A percentile compares a stretch with the other conserved stretches of the same genome.
These are phyloP conservation scores for Arthroderma uncinatum DNA, from an alignment of 2,329 filamentous ascomycete genomes.

Conservation along the genomic window DNA sequence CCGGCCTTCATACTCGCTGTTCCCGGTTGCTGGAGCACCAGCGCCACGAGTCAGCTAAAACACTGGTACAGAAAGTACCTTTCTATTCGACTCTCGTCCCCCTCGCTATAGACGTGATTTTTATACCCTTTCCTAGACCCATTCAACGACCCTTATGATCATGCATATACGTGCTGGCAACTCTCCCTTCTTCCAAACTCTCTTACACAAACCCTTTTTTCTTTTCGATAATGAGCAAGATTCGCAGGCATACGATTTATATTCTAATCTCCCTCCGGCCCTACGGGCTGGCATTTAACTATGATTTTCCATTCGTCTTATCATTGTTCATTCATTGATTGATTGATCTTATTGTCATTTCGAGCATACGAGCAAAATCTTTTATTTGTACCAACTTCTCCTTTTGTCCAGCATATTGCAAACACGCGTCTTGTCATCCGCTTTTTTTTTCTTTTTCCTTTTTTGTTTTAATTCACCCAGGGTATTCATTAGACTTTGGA, in stretches of 20 bases:
- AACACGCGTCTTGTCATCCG: neutral
- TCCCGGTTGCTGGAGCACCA: conserved; percentile 24
- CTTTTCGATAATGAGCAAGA: neutral
- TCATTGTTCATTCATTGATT: neutral
- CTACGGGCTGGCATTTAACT: neutral
- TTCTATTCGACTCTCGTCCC: neutral
- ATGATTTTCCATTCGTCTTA: neutral
- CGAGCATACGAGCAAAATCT: neutral
- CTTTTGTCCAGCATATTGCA: neutral
- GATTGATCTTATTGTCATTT: neutral
- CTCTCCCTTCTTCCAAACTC: neutral
- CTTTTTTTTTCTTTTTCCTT: neutral
- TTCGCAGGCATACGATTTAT: neutral
- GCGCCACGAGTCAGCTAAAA: conserved; percentile 2
- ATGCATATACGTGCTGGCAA: conserved; percentile 1
- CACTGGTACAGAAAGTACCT: neutral
- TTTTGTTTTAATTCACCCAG: neutral
- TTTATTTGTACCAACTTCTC: neutral
- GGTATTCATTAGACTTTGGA: neutral
- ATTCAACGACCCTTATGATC: conserved; percentile 1
- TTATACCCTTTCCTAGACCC: neutral
- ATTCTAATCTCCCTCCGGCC: neutral
- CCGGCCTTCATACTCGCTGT: conserved; percentile 37
- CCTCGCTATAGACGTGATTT: neutral
- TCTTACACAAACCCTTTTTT: neutral